Conservation (phyloP, 805 yeast species). For the Teunomyces lycoperdinae region DNA sequence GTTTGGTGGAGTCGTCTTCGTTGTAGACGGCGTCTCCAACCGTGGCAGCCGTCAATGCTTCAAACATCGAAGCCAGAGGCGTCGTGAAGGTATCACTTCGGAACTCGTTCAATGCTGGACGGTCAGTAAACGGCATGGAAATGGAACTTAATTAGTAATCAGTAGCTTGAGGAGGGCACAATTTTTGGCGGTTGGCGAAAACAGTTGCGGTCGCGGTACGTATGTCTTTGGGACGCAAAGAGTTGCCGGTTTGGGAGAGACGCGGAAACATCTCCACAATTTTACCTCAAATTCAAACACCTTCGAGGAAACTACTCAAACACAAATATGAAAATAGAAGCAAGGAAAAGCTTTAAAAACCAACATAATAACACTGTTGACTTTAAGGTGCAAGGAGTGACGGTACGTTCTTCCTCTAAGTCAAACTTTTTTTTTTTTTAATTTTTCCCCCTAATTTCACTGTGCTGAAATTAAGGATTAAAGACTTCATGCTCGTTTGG, state of each 20-base stretch:
- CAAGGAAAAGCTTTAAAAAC: no score
- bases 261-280: not conserved
- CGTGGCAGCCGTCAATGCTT: slow-evolving; percentile 45
- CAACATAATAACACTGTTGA: no score
- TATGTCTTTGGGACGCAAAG: not conserved
- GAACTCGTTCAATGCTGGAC: slow-evolving; percentile 38
- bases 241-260: not conserved
- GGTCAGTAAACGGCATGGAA: not conserved
- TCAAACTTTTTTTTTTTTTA: not conserved
- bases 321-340: no score
- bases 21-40: slow-evolving; percentile 44
- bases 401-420: no score
- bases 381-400: no score
- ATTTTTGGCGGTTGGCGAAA: not conserved
- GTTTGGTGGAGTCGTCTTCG: slow-evolving; percentile 34
- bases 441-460: not conserved
- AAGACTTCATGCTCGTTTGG: no score
- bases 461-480: no score
- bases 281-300: not conserved
- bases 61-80: slow-evolving; percentile 48
- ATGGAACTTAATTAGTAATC: not conserved
- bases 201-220: no score
- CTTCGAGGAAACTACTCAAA: not conserved
- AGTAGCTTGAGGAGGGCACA: no score
- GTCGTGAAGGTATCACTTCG: slow-evolving; percentile 84